A percentile compares a stretch with the other conserved stretches of the same genome.
Evolutionary conservation across 148 eudicot species (phyloP).

Genomic region (Rhododendron henanense): DNA sequence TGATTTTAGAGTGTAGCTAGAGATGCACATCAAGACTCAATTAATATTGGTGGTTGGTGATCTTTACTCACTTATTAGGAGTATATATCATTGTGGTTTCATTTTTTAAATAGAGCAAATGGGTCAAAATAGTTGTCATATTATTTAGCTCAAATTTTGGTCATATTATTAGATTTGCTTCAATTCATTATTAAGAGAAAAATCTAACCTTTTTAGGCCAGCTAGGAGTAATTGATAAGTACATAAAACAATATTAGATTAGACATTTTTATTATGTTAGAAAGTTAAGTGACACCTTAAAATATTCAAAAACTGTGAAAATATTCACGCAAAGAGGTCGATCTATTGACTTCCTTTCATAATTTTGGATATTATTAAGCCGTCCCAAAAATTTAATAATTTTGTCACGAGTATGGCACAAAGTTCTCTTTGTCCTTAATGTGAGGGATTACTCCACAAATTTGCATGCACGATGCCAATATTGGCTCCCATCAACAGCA

Average conservation of each 20-base stretch:
- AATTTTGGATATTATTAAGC: too few relatives aligned
- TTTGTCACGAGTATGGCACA: not conserved
- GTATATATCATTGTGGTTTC: not conserved
- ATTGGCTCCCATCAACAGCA: too few relatives aligned
- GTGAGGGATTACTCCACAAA: not conserved
- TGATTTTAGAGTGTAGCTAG: not conserved
- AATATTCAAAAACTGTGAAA: not conserved
- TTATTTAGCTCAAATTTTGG: too few relatives aligned
- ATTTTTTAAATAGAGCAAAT: not conserved
- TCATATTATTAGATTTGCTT: too few relatives aligned
- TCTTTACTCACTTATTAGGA: not conserved
- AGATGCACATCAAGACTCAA: not conserved
- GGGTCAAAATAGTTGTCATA: not conserved
- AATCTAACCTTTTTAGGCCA: too few relatives aligned
- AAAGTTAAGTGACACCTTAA: not conserved
- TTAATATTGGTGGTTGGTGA: not conserved
- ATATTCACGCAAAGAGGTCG: not conserved
- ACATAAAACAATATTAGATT: too few relatives aligned
- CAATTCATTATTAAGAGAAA: too few relatives aligned
- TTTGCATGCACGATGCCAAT: not conserved
- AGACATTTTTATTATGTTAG: not conserved
- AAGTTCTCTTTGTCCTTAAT: too few relatives aligned
- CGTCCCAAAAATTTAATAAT: not conserved
- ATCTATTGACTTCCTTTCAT: not conserved
- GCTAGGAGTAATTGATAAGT: too few relatives aligned